Evolutionary conservation across 306 rosid species (phyloP).

Genomic region (Vigna unguiculata): DNA sequence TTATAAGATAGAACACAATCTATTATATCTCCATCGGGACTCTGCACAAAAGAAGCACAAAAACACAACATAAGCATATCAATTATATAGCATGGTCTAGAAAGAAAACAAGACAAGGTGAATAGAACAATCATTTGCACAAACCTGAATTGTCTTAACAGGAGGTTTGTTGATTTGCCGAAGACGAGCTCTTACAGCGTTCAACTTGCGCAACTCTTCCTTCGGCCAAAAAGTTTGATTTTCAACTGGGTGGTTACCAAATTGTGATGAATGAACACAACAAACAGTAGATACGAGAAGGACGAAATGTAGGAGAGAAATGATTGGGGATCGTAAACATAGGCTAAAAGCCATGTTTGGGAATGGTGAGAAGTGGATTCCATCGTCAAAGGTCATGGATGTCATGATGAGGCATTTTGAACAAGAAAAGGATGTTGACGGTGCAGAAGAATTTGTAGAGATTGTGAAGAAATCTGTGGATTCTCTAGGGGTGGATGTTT

Average conservation of each 20-base stretch:
- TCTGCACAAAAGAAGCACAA: too few species aligned
- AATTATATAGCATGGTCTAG: neutral
- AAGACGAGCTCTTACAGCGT: conserved; percentile 56
- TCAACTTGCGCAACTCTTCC: conserved; percentile 57
- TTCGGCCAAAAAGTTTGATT: conserved; percentile 66
- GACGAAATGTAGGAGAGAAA: conserved; percentile 54
- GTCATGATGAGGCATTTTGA: conserved; percentile 72
- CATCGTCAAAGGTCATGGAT: conserved; percentile 55
- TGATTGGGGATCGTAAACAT: conserved; percentile 47
- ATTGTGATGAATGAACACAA: conserved; percentile 51
- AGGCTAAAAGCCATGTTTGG: conserved; percentile 61
- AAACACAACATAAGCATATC: neutral
- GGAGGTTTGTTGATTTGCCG: conserved; percentile 71
- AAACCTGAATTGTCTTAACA: conserved; percentile 75
- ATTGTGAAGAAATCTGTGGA: conserved; percentile 68
- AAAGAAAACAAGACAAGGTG: conserved; percentile 18
- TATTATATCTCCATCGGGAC: conserved; percentile 88
- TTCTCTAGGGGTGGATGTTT: conserved; percentile 59
- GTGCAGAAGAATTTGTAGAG: conserved; percentile 79
- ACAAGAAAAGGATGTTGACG: conserved; percentile 81
- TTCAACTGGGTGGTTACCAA: conserved; percentile 6
- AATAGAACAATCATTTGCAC: neutral
- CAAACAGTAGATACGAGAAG: conserved; percentile 53
- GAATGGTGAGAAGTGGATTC: conserved; percentile 72
- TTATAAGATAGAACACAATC: conserved; percentile 76